Evolutionary conservation across 2,329 filamentous ascomycete species (phyloP).

Genomic region (Sphaceloma murrayae): DNA sequence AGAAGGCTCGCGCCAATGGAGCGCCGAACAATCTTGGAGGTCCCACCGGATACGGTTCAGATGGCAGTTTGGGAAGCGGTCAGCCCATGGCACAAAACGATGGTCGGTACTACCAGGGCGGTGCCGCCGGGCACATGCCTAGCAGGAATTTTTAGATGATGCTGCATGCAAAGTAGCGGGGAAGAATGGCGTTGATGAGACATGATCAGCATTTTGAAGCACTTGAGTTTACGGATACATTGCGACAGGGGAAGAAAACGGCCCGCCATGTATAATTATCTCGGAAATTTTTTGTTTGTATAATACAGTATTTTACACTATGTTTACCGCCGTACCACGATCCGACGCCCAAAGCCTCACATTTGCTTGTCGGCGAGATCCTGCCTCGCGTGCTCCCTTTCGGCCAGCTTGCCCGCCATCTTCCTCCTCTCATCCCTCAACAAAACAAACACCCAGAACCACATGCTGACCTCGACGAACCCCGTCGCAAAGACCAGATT

Average conservation of each 20-base stretch:
- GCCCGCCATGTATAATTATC: neutral
- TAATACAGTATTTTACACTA: neutral
- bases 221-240: neutral
- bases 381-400: conserved; percentile 30
- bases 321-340: neutral
- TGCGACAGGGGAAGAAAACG: neutral
- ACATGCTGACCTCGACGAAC: conserved; percentile 72
- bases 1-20: conserved; percentile 27
- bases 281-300: neutral
- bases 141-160: conserved; percentile 19
- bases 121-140: conserved; percentile 9
- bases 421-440: conserved; percentile 53
- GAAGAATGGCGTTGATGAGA: neutral
- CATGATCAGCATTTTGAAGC: neutral
- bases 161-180: neutral
- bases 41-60: conserved; percentile 16
- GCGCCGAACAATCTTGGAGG: conserved; percentile 24
- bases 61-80: conserved; percentile 21
- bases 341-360: conserved; percentile 17
- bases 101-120: conserved; percentile 7
- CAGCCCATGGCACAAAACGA: conserved; percentile 19
- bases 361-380: conserved; percentile 22
- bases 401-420: conserved; percentile 26
- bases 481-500: conserved; percentile 74
- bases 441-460: conserved; percentile 78